Base-by-base conservation (phyloP, 2,329 filamentous ascomycete genomes). In the Ascochyta koolunga region DNA sequence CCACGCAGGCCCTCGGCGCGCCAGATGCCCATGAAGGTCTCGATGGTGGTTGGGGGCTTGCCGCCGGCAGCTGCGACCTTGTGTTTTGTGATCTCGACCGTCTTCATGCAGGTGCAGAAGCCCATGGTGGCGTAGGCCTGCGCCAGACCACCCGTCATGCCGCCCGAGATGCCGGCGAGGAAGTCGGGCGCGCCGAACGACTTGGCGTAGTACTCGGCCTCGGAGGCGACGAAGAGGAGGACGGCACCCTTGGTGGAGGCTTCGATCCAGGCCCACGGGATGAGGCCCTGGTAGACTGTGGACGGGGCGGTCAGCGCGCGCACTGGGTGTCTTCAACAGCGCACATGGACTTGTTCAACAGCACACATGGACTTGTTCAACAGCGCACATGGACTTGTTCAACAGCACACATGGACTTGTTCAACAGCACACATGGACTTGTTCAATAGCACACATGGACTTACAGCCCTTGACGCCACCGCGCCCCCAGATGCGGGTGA, bases 31-130 rank as follows among this genome's bases (percentile, higher is more conserved):
- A 93, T 95, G 79, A 99, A 99, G 55, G 95, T 98, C 67, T 87
- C 85, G 77, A 96, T 96, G 64, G 95, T 98, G 70, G 91, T 87
- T n/a, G 87, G 90, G 21, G 91, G 90, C 81, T 91, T 91, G 64
- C 88, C 86, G 67, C 95, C 95, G 37, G 86, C 65, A 29, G 91
- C 88, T 13, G 91, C 92, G 73, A 95, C 83, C 86, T 98, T 98
- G 84, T 95, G 89, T 82, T 97, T 96, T 74, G 95, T 99, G 80
- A 99, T 99, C 80, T 99, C 95, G 65, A 98, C 95, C 61, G 95
- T 99, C 88, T 99, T 99, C 95, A 99, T 99, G 86, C 95, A 99
- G 59, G 95, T 99, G 81, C 95, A 99, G 87, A 99, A 99, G 67
- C 95, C 95, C 93, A 99, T 99, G 76, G 95, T 99, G 64, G 95